phyloP scores from a whole-genome alignment of 2,329 filamentous ascomycete species.

The Domatiomyces globalis region DNA sequence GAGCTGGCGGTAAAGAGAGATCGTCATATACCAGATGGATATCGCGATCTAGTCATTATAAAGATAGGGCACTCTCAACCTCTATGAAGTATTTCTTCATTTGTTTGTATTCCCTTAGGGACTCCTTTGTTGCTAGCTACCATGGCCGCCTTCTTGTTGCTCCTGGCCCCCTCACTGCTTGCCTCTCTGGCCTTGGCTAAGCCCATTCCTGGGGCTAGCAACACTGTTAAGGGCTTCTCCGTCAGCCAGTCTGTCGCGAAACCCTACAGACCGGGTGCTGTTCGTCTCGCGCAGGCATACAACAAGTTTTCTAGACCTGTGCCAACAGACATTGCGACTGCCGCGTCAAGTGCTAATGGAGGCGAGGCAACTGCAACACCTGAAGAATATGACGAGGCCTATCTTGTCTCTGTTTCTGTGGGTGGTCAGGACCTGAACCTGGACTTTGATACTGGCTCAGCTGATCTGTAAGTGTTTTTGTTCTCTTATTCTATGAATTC shows the following conservation, averaged over 20 bases:
- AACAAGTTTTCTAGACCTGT: constrained; percentile 14
- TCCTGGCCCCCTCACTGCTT: constrained; percentile 9
- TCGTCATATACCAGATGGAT: neutral
- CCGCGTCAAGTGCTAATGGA: constrained; percentile 2
- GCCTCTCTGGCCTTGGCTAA: constrained; percentile 8
- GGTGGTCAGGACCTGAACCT: constrained; percentile 50
- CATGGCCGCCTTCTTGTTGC: constrained; percentile 7
- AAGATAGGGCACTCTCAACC: neutral
- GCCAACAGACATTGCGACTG: constrained; percentile 9
- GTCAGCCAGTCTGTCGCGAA: constrained; percentile 12
- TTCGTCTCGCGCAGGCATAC: constrained; percentile 12
- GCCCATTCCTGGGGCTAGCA: constrained; percentile 6
- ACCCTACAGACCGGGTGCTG: constrained; percentile 12
- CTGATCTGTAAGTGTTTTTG: constrained; percentile 46
- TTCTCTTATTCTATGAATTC: neutral
- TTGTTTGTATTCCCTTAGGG: neutral
- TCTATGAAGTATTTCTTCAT: neutral
- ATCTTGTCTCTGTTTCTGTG: constrained; percentile 48
- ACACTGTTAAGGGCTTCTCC: constrained; percentile 13
- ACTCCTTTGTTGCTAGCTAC: neutral
- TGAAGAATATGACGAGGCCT: constrained; percentile 40
- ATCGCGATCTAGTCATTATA: neutral
- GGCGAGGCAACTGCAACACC: constrained; percentile 28
- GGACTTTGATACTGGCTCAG: constrained; percentile 57
- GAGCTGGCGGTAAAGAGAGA: neutral